Percentiles rank a stretch among this genome's conserved stretches.
Conservation (phyloP, 2,329 filamentous ascomycete genomes). For the Zasmidium angulare region DNA sequence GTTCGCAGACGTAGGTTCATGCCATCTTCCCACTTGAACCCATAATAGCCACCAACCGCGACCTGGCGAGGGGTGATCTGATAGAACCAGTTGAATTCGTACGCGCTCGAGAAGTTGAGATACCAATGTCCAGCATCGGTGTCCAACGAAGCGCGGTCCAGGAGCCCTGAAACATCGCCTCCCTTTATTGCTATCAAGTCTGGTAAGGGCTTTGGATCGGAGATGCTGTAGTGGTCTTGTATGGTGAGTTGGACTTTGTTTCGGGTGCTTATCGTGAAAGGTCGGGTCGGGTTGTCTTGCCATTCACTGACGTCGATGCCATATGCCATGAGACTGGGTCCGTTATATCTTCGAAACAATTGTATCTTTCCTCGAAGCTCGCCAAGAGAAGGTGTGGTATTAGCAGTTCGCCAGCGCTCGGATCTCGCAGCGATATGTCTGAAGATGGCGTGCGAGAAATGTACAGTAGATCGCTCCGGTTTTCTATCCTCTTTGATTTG, state of each 20-base stretch:
- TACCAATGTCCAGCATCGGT: conserved; percentile 37
- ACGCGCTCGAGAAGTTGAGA: conserved; percentile 48
- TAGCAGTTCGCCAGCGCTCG: conserved; percentile 34
- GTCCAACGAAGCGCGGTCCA: conserved; percentile 36
- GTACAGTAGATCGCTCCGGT: conserved; percentile 30
- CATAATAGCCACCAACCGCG: conserved; percentile 46
- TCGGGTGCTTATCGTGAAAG: conserved; percentile 41
- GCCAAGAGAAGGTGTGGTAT: conserved; percentile 34
- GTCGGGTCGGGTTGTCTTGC: conserved; percentile 35
- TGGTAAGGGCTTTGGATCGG: conserved; percentile 39
- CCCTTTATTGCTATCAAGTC: conserved; percentile 43
- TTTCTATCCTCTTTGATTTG: conserved; percentile 38
- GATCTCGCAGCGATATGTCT: conserved; percentile 25
- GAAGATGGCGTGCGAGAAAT: conserved; percentile 42
- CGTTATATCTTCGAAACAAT: conserved; percentile 35
- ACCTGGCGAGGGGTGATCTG: conserved; percentile 39
- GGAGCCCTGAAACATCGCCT: conserved; percentile 39
- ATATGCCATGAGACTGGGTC: conserved; percentile 22
- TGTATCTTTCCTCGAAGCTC: conserved; percentile 38
- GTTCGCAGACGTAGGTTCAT: conserved; percentile 44
- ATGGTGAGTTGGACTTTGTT: conserved; percentile 41
- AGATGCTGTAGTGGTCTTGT: conserved; percentile 51
- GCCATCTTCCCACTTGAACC: conserved; percentile 45
- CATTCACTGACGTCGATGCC: conserved; percentile 37
- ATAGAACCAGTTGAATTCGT: conserved; percentile 42